Evolutionary conservation across 371 early-diverging fungal genomes (phyloP), one percentile per base, ranked within the genome.

Genomic region (Fennellomyces sp.): DNA sequence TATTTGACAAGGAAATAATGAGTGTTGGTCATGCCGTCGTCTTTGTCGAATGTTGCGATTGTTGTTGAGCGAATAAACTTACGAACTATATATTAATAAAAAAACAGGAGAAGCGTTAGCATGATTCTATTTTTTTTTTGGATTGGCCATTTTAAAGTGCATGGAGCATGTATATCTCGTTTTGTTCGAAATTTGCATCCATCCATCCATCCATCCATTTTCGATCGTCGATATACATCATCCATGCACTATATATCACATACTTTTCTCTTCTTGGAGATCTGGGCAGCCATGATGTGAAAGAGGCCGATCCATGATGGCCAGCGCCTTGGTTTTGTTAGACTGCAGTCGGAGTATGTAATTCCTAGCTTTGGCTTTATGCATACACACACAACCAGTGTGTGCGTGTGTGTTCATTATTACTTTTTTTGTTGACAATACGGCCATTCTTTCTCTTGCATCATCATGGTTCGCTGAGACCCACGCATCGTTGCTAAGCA

Each of bases 241-340:
- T 62, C 57, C 61, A 70, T 70, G 61, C 48, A 28, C 56, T 29
- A 67, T 49, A n/a, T 38, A 39, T 33, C 50, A 41, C 66, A 50
- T 78, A 87, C 89, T 84, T 88, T 88, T 80, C 89, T 87, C 87
- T 88, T 88, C 87, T 88, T 88, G 84, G 82, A 81, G 73, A 85
- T 84, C 70, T 84, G 84, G 68, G 82, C 81, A 57, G 75, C 73
- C 64, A 59, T 59, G 35, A 27, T 59, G 59, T 29, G 39, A 52
- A 23, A 45, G 45, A 23, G 23, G 23, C 19, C 15, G 15, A 15
- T 45, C 45, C 17, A 45, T 45, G n/a, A 15, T 23, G 5, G 45
- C 45, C 11, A 17, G n/a, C 45, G n/a, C 19, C 11, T 45, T 45
- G 35, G 35, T 33, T 33, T 33, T 33, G 35, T 33, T n/a, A n/a